phyloP scores from a whole-genome alignment of 306 rosid species.

The Pterocarpus santalinus region DNA sequence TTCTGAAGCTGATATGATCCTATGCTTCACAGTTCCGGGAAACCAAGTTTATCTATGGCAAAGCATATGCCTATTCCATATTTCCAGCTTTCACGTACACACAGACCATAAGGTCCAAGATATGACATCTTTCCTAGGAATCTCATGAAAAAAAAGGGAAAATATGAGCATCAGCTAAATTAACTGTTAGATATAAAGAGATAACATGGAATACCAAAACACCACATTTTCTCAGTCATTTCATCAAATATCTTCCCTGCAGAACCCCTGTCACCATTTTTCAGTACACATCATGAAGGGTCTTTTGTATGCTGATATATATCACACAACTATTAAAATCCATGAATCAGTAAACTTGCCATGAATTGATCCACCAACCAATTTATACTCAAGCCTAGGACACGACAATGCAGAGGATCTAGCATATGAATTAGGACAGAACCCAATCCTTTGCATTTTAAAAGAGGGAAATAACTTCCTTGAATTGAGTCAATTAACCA shows the following conservation, averaged over 20 bases:
- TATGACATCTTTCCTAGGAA: not conserved
- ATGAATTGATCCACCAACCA: constrained; percentile 54
- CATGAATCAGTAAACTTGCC: constrained; percentile 58
- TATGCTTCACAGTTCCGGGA: too few species aligned
- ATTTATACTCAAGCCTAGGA: constrained; percentile 42
- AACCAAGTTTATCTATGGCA: too few species aligned
- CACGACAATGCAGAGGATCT: constrained; percentile 63
- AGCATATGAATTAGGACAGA: constrained; percentile 57
- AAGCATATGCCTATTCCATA: too few species aligned
- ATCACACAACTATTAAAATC: constrained; percentile 41
- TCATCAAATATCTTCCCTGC: constrained; percentile 61
- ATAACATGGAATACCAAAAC: constrained; percentile 65
- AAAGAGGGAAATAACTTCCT: constrained; percentile 53
- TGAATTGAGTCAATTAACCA: constrained; percentile 42
- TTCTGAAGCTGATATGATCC: too few species aligned
- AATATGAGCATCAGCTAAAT: not conserved
- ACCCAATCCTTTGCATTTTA: constrained; percentile 58
- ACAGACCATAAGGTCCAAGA: not conserved
- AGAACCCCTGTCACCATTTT: constrained; percentile 48
- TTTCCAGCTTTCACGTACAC: too few species aligned
- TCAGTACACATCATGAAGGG: constrained; percentile 49
- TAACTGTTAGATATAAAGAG: constrained; percentile 55
- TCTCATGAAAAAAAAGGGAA: too few species aligned
- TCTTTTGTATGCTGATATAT: constrained; percentile 57
- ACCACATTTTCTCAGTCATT: constrained; percentile 61